Conservation (phyloP, 352 stramenopile species). For the Halophytophthora polymorphica region DNA sequence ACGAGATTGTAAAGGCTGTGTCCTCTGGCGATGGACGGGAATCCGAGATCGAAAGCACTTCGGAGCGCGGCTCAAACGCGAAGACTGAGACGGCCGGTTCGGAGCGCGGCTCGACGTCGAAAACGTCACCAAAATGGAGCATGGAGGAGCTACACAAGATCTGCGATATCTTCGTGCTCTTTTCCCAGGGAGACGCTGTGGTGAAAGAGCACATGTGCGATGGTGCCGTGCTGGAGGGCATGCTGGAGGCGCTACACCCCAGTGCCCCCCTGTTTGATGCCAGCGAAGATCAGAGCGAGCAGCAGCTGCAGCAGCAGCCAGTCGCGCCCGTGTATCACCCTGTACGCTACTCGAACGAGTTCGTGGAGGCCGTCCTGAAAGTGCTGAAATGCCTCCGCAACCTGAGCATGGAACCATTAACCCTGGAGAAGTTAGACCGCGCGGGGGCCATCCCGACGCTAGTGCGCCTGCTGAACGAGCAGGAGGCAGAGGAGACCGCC, state of each 20-base stretch:
- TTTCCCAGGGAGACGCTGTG: conserved; percentile 89
- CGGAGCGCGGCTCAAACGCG: conserved; percentile 3
- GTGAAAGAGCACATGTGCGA: conserved; percentile 93
- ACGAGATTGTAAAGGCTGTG: conserved; percentile 57
- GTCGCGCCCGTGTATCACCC: conserved; percentile 12
- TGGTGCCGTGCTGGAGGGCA: conserved; percentile 62
- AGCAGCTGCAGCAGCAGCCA: conserved; percentile 7
- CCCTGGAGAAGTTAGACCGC: conserved; percentile 85
- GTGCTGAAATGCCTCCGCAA: conserved; percentile 86
- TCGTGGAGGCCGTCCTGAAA: conserved; percentile 66
- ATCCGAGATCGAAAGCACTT: conserved; percentile 6
- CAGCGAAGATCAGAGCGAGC: conserved; percentile 5
- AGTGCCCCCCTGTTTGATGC: conserved; percentile 13
- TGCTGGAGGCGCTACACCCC: conserved; percentile 55
- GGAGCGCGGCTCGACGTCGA: conserved; percentile 3
- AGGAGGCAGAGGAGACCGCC: conserved; percentile 23
- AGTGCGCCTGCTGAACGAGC: conserved; percentile 70
- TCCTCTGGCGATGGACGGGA: conserved; percentile 18
- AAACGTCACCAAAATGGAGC: conserved; percentile 31
- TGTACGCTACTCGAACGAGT: conserved; percentile 38
- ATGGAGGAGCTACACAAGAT: conserved; percentile 75
- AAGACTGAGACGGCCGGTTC: conserved; percentile 3
- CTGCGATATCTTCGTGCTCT: conserved; percentile 88
- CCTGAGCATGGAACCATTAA: conserved; percentile 89
- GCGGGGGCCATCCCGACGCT: conserved; percentile 86